Conservation (phyloP, 768 basidiomycete genomes). For the Termitomyces heimii region DNA sequence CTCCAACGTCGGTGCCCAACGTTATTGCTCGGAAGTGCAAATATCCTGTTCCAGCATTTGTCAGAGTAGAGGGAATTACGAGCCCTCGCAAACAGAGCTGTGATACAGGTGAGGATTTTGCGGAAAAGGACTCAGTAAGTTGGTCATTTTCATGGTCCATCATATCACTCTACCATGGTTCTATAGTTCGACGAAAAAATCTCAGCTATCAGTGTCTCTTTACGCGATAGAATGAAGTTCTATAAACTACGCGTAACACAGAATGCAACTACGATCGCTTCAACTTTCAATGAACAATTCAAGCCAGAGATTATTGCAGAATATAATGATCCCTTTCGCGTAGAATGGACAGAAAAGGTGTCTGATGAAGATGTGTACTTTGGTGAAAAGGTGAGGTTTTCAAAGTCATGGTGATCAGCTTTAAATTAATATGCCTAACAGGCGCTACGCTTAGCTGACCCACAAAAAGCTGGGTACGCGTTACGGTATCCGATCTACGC, state of each 20-base stretch:
- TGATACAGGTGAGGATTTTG: slow-evolving; percentile 20
- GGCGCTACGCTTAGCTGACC: slow-evolving; percentile 70
- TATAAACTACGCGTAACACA: slow-evolving; percentile 76
- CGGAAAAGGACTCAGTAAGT: slow-evolving; percentile 49
- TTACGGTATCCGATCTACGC: slow-evolving; percentile 80
- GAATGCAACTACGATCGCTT: slow-evolving; percentile 63
- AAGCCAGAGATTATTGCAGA: slow-evolving; percentile 83
- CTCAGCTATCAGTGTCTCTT: slow-evolving; percentile 59
- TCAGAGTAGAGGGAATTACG: slow-evolving; percentile 44
- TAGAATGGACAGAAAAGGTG: slow-evolving; percentile 74
- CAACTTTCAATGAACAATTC: slow-evolving; percentile 78
- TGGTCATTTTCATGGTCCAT: not conserved
- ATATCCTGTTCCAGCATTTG: slow-evolving; percentile 33
- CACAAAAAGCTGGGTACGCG: slow-evolving; percentile 59
- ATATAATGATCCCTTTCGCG: slow-evolving; percentile 72
- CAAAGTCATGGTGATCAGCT: not conserved
- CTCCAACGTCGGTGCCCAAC: slow-evolving; percentile 59
- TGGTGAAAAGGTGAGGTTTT: slow-evolving; percentile 57
- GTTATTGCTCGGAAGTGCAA: slow-evolving; percentile 67
- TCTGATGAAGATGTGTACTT: slow-evolving; percentile 49
- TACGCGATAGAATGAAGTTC: slow-evolving; percentile 81
- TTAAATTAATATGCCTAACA: slow-evolving; percentile 19
- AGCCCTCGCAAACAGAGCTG: slow-evolving; percentile 34
- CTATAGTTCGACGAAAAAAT: slow-evolving; percentile 73
- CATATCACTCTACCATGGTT: not conserved